phyloP scores from a whole-genome alignment of 345 rosid genomes.

The Eutrema heterophyllum region DNA sequence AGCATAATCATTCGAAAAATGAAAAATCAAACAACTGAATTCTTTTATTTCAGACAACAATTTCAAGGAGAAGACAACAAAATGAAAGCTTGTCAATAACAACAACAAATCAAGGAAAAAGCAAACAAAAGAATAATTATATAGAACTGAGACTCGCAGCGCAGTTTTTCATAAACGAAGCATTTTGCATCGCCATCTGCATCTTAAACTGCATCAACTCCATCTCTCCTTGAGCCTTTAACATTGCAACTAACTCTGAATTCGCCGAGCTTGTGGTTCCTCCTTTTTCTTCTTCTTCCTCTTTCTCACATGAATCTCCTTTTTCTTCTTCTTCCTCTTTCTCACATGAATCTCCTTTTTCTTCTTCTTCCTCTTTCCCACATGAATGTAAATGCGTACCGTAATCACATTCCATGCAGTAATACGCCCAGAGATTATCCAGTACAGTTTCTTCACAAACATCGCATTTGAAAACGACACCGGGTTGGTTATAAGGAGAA shows the following conservation, averaged over 20 bases:
- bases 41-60: neutral
- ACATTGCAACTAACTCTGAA: conserved; percentile 13
- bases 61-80: neutral
- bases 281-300: neutral
- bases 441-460: conserved; percentile 19
- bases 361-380: neutral
- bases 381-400: conserved; percentile 25
- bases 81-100: neutral
- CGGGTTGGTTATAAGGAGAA: conserved; percentile 12
- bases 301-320: neutral
- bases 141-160: neutral
- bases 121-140: neutral
- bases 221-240: conserved; percentile 21
- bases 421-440: conserved; percentile 13
- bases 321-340: neutral
- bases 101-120: neutral
- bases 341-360: neutral
- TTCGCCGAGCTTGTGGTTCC: conserved; percentile 11
- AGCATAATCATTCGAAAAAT: too few relatives aligned
- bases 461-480: neutral
- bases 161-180: neutral
- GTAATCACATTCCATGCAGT: conserved; percentile 14
- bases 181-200: conserved; percentile 17
- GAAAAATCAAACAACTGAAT: too few relatives aligned
- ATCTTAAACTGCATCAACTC: conserved; percentile 17